These are phyloP conservation scores for Conticribra guillardii DNA, from an alignment of 108 stramenopile species.

Conservation along the genomic window DNA sequence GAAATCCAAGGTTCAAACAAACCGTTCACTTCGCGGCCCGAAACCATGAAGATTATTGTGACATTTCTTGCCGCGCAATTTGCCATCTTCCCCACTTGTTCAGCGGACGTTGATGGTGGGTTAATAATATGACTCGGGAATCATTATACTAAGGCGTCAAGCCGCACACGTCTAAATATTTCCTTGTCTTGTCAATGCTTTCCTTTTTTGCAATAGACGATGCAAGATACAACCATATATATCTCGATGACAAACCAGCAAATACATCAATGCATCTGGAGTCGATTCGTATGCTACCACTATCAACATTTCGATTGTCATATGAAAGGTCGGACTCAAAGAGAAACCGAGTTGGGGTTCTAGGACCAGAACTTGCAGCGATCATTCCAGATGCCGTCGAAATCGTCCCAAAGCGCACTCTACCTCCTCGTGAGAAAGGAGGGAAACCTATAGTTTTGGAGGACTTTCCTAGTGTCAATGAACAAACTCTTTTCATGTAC, in stretches of 20 bases:
- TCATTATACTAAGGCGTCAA: too few species aligned
- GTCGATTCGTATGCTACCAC: slow-evolving; percentile 27
- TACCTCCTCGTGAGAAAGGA: slow-evolving; percentile 53
- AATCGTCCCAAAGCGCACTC: slow-evolving; percentile 47
- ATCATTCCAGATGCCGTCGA: slow-evolving; percentile 58
- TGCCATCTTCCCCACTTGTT: too few species aligned
- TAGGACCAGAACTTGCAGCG: slow-evolving; percentile 37
- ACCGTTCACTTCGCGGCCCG: too few species aligned
- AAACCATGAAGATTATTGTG: too few species aligned
- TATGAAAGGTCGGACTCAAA: slow-evolving; percentile 29
- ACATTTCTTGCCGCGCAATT: too few species aligned
- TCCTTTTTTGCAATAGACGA: too few species aligned
- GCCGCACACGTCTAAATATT: too few species aligned
- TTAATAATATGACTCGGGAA: too few species aligned
- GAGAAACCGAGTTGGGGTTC: slow-evolving; percentile 38
- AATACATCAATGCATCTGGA: slow-evolving; percentile 42
- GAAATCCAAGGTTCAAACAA: too few species aligned
- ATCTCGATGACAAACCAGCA: slow-evolving; percentile 40
- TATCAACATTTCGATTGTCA: slow-evolving; percentile 37
- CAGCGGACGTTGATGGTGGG: too few species aligned
- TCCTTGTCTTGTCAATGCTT: too few species aligned
- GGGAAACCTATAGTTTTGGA: slow-evolving; percentile 44
- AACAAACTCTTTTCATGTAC: slow-evolving; percentile 67
- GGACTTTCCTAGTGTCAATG: slow-evolving; percentile 68
- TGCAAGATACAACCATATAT: slow-evolving; percentile 26